Evolutionary conservation across 2,329 filamentous ascomycete genomes (phyloP).

Genomic region (Alternaria burnsii): DNA sequence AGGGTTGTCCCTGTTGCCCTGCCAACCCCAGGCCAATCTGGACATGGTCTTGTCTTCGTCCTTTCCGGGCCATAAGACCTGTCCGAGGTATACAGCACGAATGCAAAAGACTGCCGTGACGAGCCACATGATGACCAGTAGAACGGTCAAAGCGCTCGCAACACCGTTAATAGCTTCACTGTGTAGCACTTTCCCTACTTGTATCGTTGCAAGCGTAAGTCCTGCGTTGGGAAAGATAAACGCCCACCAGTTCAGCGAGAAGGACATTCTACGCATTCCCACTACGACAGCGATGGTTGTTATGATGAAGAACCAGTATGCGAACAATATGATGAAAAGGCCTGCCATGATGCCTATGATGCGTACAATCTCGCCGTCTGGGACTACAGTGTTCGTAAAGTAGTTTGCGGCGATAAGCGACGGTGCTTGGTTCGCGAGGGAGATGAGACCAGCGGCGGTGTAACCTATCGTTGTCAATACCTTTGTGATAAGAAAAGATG

Average conservation of each 20-base stretch:
- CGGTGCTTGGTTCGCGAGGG: conserved; percentile 54
- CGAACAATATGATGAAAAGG: conserved; percentile 59
- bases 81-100: conserved; percentile 59
- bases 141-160: conserved; percentile 64
- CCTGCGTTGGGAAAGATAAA: conserved; percentile 74
- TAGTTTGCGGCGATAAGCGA: conserved; percentile 46
- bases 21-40: conserved; percentile 36
- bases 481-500: conserved; percentile 64
- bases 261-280: conserved; percentile 52
- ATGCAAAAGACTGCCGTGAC: conserved; percentile 61
- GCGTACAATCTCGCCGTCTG: conserved; percentile 51
- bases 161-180: conserved; percentile 64
- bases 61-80: conserved; percentile 64
- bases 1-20: conserved; percentile 27
- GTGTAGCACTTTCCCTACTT: conserved; percentile 62
- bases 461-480: conserved; percentile 62
- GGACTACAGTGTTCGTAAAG: conserved; percentile 40
- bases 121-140: conserved; percentile 65
- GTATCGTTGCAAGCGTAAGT: conserved; percentile 67
- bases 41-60: conserved; percentile 47
- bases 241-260: conserved; percentile 60
- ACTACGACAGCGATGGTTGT: conserved; percentile 51
- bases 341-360: conserved; percentile 56
- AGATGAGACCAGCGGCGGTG: conserved; percentile 53
- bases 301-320: conserved; percentile 62